Evolutionary conservation across 805 yeast genomes (phyloP).

Genomic region (Sugiyamaella americana): DNA sequence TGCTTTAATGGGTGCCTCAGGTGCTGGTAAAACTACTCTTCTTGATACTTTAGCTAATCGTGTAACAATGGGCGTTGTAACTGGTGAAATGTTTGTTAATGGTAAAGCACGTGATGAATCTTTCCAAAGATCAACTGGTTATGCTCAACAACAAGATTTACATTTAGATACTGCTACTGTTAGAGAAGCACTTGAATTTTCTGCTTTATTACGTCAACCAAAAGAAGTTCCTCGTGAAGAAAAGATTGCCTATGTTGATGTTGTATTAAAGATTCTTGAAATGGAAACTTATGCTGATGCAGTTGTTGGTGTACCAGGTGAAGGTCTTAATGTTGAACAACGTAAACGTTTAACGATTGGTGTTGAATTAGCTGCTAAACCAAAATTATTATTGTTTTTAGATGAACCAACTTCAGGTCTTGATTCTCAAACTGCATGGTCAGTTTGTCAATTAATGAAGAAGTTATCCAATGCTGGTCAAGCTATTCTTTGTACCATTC

Average conservation of each 20-base stretch:
- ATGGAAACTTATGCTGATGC: slow-evolving; percentile 65
- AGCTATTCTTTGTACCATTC: slow-evolving; percentile 69
- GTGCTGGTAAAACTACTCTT: slow-evolving; percentile 76
- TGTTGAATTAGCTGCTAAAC: slow-evolving; percentile 62
- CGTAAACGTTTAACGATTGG: slow-evolving; percentile 59
- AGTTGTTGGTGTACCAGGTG: slow-evolving; percentile 68
- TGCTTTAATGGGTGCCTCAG: slow-evolving; percentile 72
- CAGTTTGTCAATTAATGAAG: slow-evolving; percentile 55
- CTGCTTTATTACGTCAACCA: slow-evolving; percentile 67
- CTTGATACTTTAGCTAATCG: slow-evolving; percentile 67
- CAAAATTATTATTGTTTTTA: slow-evolving; percentile 51
- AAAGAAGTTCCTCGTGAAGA: slow-evolving; percentile 43
- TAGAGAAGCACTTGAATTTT: slow-evolving; percentile 62
- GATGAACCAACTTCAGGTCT: slow-evolving; percentile 68
- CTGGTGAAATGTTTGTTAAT: slow-evolving; percentile 62
- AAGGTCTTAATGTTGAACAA: slow-evolving; percentile 59
- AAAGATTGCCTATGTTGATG: slow-evolving; percentile 60
- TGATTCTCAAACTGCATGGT: slow-evolving; percentile 65
- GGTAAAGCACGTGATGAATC: slow-evolving; percentile 55
- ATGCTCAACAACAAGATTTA: slow-evolving; percentile 72
- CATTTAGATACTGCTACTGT: slow-evolving; percentile 63
- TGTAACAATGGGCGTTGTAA: slow-evolving; percentile 62
- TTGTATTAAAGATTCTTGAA: slow-evolving; percentile 55
- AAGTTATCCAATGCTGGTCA: slow-evolving; percentile 55
- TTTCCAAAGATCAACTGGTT: slow-evolving; percentile 63